Evolutionary conservation across 2,329 filamentous ascomycete genomes (phyloP).

Genomic region (Parascedosporium putredinis): DNA sequence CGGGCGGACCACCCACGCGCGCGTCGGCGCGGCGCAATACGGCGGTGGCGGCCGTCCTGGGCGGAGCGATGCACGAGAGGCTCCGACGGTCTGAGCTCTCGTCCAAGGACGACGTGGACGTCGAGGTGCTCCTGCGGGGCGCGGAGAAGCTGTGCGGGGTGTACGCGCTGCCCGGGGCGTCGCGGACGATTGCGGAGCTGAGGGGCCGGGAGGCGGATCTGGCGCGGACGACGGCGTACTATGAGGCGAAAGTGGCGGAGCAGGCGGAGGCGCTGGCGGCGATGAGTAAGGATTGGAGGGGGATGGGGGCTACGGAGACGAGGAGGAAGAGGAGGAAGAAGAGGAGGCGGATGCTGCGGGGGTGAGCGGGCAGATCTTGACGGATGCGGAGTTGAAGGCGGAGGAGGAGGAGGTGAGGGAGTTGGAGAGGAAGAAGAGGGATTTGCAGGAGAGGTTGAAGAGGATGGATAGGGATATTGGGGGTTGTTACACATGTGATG

Average conservation of each 20-base stretch:
- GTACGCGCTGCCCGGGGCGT: conserved; percentile 71
- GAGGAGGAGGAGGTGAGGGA: conserved; percentile 58
- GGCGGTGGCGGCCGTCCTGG: conserved; percentile 81
- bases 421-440: conserved; percentile 45
- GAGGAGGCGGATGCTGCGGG: conserved; percentile 19
- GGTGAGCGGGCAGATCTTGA: conserved; percentile 37
- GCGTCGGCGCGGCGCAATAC: conserved; percentile 58
- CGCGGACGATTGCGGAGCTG: conserved; percentile 64
- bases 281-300: conserved; percentile 58
- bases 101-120: conserved; percentile 61
- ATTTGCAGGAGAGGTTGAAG: conserved; percentile 40
- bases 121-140: conserved; percentile 73
- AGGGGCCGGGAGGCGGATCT: conserved; percentile 62
- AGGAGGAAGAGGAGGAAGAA: conserved; percentile 29
- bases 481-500: conserved; percentile 42
- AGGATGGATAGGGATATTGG: conserved; percentile 47
- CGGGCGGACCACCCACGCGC: conserved; percentile 36
- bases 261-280: conserved; percentile 64
- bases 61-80: conserved; percentile 74
- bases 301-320: conserved; percentile 40
- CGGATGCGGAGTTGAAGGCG: conserved; percentile 55
- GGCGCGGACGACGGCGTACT: conserved; percentile 63
- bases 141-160: conserved; percentile 86
- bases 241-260: conserved; percentile 69
- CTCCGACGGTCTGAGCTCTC: conserved; percentile 51